phyloP scores from a whole-genome alignment of 192 early-diverging fungal genomes.

The Entomortierella chlamydospora region DNA sequence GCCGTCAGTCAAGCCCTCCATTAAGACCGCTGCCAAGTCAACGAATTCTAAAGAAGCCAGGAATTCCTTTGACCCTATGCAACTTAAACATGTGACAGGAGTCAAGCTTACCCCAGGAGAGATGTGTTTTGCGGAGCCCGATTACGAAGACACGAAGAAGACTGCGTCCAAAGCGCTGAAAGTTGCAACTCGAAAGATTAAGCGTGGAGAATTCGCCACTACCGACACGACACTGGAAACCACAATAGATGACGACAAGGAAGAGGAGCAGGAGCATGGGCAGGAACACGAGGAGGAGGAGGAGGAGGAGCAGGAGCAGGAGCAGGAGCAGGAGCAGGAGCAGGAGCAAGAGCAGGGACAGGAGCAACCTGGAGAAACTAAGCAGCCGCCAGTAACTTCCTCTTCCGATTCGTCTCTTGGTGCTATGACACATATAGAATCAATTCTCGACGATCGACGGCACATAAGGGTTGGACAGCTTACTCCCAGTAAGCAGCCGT shows the following conservation, averaged over 20 bases:
- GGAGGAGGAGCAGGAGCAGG: no score
- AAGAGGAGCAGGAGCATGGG: slow-evolving; percentile 5
- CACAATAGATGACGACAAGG: not conserved
- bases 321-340: no score
- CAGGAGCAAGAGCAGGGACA: no score
- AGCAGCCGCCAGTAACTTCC: not conserved
- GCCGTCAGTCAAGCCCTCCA: not conserved
- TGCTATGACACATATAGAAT: not conserved
- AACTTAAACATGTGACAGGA: slow-evolving; percentile 33
- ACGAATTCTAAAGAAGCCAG: slow-evolving; percentile 11
- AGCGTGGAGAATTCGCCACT: slow-evolving; percentile 17
- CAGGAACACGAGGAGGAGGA: no score
- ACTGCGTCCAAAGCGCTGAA: slow-evolving; percentile 21
- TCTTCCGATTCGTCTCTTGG: not conserved
- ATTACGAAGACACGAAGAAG: slow-evolving; percentile 20
- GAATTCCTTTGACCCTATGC: not conserved
- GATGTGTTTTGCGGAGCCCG: slow-evolving; percentile 33
- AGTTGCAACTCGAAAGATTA: slow-evolving; percentile 14
- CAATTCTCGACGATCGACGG: slow-evolving; percentile 29
- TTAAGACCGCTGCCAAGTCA: no score
- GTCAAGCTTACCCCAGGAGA: slow-evolving; percentile 45
- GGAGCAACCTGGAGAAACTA: not conserved
- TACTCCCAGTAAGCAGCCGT: slow-evolving; percentile 26
- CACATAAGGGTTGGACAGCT: slow-evolving; percentile 37
- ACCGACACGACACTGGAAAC: slow-evolving; percentile 15